These are phyloP conservation scores for Clonostachys byssicola DNA, from an alignment of 2,329 filamentous ascomycete species.

Conservation along the genomic window DNA sequence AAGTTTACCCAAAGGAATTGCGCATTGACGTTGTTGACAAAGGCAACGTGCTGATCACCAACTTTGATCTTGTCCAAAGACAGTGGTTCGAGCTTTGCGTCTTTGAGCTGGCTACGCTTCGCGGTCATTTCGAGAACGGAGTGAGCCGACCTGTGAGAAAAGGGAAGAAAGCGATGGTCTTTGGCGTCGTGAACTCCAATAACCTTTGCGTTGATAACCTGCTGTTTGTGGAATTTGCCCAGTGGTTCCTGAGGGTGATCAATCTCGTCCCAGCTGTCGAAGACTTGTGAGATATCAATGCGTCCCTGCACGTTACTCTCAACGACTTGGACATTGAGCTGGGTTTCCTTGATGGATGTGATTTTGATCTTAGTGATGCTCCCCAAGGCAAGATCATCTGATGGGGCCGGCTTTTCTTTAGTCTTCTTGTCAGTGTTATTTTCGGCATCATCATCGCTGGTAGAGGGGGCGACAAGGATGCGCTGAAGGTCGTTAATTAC, in stretches of 20 bases:
- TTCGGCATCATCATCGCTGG: slow-evolving; percentile 38
- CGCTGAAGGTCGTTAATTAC: slow-evolving; percentile 67
- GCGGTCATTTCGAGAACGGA: slow-evolving; percentile 84
- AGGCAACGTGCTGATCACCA: slow-evolving; percentile 72
- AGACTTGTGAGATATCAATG: slow-evolving; percentile 86
- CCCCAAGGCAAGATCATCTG: slow-evolving; percentile 73
- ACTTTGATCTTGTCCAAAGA: slow-evolving; percentile 68
- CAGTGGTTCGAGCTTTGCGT: slow-evolving; percentile 44
- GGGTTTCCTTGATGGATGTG: slow-evolving; percentile 82
- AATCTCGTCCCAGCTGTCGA: slow-evolving; percentile 85
- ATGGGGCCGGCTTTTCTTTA: slow-evolving; percentile 29
- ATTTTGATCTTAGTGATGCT: slow-evolving; percentile 73
- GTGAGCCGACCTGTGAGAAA: slow-evolving; percentile 79
- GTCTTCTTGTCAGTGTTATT: slow-evolving; percentile 30
- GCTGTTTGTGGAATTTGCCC: slow-evolving; percentile 64
- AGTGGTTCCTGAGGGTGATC: slow-evolving; percentile 77
- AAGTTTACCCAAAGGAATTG: slow-evolving; percentile 88
- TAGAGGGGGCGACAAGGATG: slow-evolving; percentile 54
- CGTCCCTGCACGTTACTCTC: slow-evolving; percentile 76
- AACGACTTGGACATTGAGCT: slow-evolving; percentile 85
- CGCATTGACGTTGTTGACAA: slow-evolving; percentile 83
- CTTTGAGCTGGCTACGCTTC: slow-evolving; percentile 63
- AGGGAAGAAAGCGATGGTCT: slow-evolving; percentile 86
- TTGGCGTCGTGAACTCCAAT: slow-evolving; percentile 86
- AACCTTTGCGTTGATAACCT: slow-evolving; percentile 70